Evolutionary conservation across 768 basidiomycete species (phyloP).

Genomic region (Boletus sp.): DNA sequence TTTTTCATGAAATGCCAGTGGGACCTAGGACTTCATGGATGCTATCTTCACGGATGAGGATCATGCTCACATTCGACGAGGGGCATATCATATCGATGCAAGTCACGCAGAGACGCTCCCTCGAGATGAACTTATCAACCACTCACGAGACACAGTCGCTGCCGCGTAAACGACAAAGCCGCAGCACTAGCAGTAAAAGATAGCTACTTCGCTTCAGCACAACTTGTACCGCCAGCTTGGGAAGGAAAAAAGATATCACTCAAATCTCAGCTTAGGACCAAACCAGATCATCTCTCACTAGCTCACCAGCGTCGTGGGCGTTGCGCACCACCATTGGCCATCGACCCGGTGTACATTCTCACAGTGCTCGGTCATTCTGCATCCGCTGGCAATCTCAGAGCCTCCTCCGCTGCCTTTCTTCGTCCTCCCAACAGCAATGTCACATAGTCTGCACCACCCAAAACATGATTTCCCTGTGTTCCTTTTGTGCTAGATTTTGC

Average conservation of each 20-base stretch:
- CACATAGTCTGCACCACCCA: constrained; percentile 79
- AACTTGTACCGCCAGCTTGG: neutral
- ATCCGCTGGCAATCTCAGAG: constrained; percentile 50
- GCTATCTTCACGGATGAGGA: too few relatives aligned
- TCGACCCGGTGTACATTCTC: too few relatives aligned
- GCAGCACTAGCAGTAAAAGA: neutral
- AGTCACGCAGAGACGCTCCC: too few relatives aligned
- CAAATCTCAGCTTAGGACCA: neutral
- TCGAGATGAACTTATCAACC: too few relatives aligned
- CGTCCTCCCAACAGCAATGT: constrained; percentile 69
- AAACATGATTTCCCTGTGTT: constrained; percentile 40
- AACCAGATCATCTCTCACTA: neutral
- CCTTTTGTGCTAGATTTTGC: constrained; percentile 3
- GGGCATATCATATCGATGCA: too few relatives aligned
- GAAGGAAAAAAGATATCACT: neutral
- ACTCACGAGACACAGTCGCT: neutral
- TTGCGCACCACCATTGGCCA: too few relatives aligned
- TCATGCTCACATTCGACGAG: too few relatives aligned
- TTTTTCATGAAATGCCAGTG: too few relatives aligned
- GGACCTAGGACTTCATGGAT: too few relatives aligned
- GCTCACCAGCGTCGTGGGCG: neutral
- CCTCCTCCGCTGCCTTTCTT: constrained; percentile 64
- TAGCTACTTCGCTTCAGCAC: neutral
- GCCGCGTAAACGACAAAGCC: neutral
- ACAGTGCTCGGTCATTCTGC: too few relatives aligned